Evolutionary conservation across 2,329 filamentous ascomycete genomes (phyloP).

Genomic region (Penicillium sp.): DNA sequence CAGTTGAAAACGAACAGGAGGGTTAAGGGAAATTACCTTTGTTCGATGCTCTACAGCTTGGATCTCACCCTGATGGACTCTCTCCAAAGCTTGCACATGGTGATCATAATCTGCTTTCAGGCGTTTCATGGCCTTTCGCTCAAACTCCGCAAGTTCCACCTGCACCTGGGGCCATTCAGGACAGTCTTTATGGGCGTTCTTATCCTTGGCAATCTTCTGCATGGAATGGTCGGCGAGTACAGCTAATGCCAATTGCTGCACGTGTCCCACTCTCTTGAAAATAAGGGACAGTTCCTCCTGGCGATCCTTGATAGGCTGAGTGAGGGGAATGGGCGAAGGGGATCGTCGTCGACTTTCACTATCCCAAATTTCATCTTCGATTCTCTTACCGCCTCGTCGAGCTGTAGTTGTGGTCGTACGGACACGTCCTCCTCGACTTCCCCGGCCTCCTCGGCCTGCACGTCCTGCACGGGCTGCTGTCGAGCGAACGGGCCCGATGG

Average conservation of each 20-base stretch:
- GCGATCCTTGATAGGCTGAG: conserved; percentile 41
- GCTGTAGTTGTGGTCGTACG: conserved; percentile 23
- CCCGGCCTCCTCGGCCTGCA: conserved; percentile 18
- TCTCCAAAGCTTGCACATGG: conserved; percentile 31
- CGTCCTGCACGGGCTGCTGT: conserved; percentile 10
- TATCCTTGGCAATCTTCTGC: conserved; percentile 40
- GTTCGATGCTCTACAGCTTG: conserved; percentile 35
- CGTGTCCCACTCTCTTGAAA: conserved; percentile 43
- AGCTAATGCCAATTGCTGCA: conserved; percentile 42
- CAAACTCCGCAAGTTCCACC: conserved; percentile 29
- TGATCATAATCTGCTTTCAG: conserved; percentile 36
- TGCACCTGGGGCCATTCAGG: conserved; percentile 41
- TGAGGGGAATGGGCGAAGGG: conserved; percentile 36
- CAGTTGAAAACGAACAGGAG: neutral
- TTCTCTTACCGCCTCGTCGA: conserved; percentile 20
- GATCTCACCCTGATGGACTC: conserved; percentile 31
- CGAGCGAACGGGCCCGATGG: conserved; percentile 16
- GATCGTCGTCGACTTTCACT: conserved; percentile 35
- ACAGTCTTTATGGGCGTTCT: conserved; percentile 41
- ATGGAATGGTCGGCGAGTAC: conserved; percentile 42
- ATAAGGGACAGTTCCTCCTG: conserved; percentile 44
- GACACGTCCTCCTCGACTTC: conserved; percentile 28
- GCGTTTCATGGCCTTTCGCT: conserved; percentile 26
- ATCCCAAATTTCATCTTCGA: conserved; percentile 28
- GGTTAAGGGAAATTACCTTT: conserved; percentile 26